phyloP scores from a whole-genome alignment of 2,329 filamentous ascomycete species.

The Didymella glomerata region DNA sequence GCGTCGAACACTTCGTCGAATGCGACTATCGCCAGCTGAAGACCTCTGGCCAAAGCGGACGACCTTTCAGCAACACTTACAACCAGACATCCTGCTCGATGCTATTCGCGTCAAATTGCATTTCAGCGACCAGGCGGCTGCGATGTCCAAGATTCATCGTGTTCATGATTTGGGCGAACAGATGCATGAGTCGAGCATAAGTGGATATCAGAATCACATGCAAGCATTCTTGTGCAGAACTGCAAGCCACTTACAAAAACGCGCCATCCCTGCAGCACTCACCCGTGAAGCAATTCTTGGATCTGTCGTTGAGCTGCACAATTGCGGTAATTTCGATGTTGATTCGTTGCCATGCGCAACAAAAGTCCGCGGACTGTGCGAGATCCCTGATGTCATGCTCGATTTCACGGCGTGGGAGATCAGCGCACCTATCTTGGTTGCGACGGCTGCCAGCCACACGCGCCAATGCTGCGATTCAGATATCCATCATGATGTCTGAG shows the following conservation, averaged over 20 bases:
- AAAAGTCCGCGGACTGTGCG: constrained; percentile 1
- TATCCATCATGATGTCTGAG: constrained; percentile 18
- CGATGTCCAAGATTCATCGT: not conserved
- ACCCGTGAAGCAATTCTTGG: constrained; percentile 11
- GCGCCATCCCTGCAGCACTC: constrained; percentile 22
- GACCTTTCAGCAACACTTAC: not conserved
- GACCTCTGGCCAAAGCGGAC: too few relatives aligned
- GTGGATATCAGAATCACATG: constrained; percentile 15
- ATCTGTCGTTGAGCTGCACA: constrained; percentile 27
- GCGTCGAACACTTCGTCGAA: not conserved
- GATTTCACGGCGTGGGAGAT: constrained; percentile 1
- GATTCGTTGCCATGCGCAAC: constrained; percentile 15
- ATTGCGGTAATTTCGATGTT: constrained; percentile 12
- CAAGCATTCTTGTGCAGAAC: constrained; percentile 3
- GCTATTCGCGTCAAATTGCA: not conserved
- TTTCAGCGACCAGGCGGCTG: not conserved
- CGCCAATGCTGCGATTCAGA: constrained; percentile 9
- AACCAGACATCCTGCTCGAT: not conserved
- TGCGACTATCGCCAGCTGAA: too few relatives aligned
- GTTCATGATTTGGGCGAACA: not conserved
- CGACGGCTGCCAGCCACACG: constrained; percentile 21
- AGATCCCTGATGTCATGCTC: constrained; percentile 14
- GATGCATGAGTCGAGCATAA: not conserved
- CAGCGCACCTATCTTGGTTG: not conserved
- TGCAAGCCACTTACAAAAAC: constrained; percentile 19